A percentile compares a stretch with the other conserved stretches of the same genome.
Evolutionary conservation across 139 green algal genomes (phyloP).

Genomic region (Parachlorella kessleri): DNA sequence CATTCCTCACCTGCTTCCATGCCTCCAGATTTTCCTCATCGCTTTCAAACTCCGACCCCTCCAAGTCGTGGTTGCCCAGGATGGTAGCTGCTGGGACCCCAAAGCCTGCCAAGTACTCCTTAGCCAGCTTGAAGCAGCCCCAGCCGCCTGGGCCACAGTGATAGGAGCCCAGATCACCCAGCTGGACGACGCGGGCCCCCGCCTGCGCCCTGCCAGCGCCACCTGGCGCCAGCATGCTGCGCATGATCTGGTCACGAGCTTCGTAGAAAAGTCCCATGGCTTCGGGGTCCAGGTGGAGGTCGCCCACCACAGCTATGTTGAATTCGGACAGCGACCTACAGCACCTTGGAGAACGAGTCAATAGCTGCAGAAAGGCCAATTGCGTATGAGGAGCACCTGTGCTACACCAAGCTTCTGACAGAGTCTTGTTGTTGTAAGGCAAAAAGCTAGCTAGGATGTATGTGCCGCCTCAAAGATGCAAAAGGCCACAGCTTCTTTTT

Average conservation of each 20-base stretch:
- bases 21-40: constrained; percentile 76
- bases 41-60: constrained; percentile 75
- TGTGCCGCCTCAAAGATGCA: too few relatives aligned
- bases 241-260: constrained; percentile 60
- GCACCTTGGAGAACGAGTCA: too few relatives aligned
- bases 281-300: constrained; percentile 74
- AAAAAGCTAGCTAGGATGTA: too few relatives aligned
- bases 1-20: constrained; percentile 52
- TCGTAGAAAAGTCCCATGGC: constrained; percentile 73
- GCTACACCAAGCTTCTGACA: too few relatives aligned
- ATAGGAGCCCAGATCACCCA: constrained; percentile 77
- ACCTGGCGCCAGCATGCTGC: constrained; percentile 5
- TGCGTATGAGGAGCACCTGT: too few relatives aligned
- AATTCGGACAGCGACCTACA: constrained; percentile 24
- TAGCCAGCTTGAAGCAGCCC: constrained; percentile 66
- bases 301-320: constrained; percentile 67
- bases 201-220: not conserved
- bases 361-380: too few relatives aligned
- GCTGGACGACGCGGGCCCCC: constrained; percentile 5
- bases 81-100: constrained; percentile 52
- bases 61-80: constrained; percentile 78
- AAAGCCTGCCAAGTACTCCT: constrained; percentile 61
- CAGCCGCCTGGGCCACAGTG: constrained; percentile 61
- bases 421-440: too few relatives aligned
- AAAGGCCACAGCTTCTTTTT: too few relatives aligned